phyloP scores from a whole-genome alignment of 768 basidiomycete species.

The Lactarius deliciosus region DNA sequence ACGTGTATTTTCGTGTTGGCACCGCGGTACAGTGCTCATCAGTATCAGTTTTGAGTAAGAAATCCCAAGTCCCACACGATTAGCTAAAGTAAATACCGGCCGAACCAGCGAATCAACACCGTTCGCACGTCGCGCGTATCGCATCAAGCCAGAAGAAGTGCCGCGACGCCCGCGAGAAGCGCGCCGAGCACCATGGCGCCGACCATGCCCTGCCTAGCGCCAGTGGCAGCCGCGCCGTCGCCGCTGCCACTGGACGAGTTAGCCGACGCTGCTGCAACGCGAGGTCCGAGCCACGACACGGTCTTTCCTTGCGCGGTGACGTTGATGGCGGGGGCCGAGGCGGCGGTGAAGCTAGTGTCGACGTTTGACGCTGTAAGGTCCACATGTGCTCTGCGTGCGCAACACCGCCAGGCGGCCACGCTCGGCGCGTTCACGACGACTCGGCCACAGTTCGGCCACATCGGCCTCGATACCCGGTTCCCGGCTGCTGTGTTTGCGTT shows the following conservation, averaged over 20 bases:
- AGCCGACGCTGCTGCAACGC: not conserved
- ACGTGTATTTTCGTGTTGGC: not conserved
- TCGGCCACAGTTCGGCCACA: no score
- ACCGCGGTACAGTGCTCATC: not conserved
- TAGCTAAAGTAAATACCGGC: no score
- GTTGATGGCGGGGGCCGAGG: conserved; percentile 43
- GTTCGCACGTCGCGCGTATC: not conserved
- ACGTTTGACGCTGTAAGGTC: conserved; percentile 31
- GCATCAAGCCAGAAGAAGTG: not conserved
- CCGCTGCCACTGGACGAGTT: no score
- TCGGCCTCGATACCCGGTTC: no score
- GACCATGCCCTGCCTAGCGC: not conserved
- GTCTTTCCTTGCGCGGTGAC: conserved; percentile 36
- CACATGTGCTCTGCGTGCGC: no score
- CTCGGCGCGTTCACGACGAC: no score
- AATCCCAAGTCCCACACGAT: not conserved
- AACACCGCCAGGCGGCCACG: no score
- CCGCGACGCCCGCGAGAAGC: not conserved
- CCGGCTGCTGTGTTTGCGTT: no score
- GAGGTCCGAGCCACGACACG: conserved; percentile 9
- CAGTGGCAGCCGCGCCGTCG: no score
- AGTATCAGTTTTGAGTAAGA: not conserved
- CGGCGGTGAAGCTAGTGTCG: conserved; percentile 39
- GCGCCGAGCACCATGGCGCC: not conserved
- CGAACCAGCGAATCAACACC: not conserved